A percentile compares a stretch with the other conserved stretches of the same genome.
Evolutionary conservation across 2,329 filamentous ascomycete genomes (phyloP).

Genomic region (Intubia oerlemansii): DNA sequence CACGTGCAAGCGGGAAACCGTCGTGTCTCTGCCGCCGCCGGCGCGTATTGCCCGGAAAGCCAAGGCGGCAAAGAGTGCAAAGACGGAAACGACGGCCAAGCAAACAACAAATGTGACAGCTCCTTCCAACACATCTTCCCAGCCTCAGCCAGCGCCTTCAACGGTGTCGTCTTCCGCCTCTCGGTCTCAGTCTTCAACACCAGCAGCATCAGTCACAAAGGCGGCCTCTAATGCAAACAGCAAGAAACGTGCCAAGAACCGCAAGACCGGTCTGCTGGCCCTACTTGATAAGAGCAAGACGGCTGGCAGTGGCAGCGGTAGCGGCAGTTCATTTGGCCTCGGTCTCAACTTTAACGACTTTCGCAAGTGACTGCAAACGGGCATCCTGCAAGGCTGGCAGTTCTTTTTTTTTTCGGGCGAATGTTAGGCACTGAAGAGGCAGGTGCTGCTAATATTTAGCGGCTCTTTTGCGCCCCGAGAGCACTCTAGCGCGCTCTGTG

Average conservation of each 20-base stretch:
- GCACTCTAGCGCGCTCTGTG: too few relatives aligned
- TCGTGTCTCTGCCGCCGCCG: constrained; percentile 18
- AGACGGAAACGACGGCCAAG: constrained; percentile 4
- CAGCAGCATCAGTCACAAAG: not conserved
- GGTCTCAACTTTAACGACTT: constrained; percentile 34
- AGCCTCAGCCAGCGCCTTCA: too few relatives aligned
- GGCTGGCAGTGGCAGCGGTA: constrained; percentile 7
- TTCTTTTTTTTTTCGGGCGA: too few relatives aligned
- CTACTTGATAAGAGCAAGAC: constrained; percentile 30
- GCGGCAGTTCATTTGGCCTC: constrained; percentile 15
- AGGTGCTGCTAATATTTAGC: too few relatives aligned
- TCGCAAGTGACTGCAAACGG: too few relatives aligned
- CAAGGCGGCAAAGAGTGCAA: constrained; percentile 7
- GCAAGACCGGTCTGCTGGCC: constrained; percentile 45
- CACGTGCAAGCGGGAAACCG: constrained; percentile 22
- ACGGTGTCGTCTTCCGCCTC: too few relatives aligned
- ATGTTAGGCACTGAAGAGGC: too few relatives aligned
- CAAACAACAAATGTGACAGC: not conserved
- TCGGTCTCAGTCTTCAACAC: not conserved
- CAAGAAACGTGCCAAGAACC: constrained; percentile 42
- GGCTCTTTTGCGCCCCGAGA: too few relatives aligned
- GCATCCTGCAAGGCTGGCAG: too few relatives aligned
- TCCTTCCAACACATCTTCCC: too few relatives aligned
- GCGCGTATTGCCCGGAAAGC: constrained; percentile 10
- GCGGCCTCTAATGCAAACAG: constrained; percentile 3